Percentiles rank a stretch among this genome's conserved stretches.
phyloP scores from a whole-genome alignment of 2,329 filamentous ascomycete genomes.

The Aspergillus unguis region DNA sequence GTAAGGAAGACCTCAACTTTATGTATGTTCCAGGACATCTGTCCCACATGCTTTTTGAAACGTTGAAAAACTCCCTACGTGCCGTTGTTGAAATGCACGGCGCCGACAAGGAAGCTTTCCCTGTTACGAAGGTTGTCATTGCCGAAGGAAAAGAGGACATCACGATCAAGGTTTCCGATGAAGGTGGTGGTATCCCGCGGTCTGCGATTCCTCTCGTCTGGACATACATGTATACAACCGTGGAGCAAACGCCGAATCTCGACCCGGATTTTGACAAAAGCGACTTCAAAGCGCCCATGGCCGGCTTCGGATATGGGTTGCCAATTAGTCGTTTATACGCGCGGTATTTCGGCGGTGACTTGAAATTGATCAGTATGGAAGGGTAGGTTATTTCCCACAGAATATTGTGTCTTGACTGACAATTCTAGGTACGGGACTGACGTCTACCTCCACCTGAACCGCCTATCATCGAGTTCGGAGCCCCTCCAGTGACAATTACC shows the following conservation, averaged over 20 bases:
- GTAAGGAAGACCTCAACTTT: conserved; percentile 89
- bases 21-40: conserved; percentile 99
- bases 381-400: conserved; percentile 58
- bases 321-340: conserved; percentile 94
- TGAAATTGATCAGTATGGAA: conserved; percentile 99
- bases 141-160: conserved; percentile 98
- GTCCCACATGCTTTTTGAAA: conserved; percentile 99
- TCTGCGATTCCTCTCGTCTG: conserved; percentile 95
- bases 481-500: conserved; percentile 89
- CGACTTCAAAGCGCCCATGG: conserved; percentile 99
- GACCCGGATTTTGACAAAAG: conserved; percentile 98
- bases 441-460: conserved; percentile 96
- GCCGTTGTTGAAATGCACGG: conserved; percentile 95
- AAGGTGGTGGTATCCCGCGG: conserved; percentile 91
- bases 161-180: conserved; percentile 96
- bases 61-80: conserved; percentile 94
- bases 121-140: conserved; percentile 94
- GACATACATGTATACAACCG: conserved; percentile 99
- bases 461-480: conserved; percentile 90
- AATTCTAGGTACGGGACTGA: conserved; percentile 83
- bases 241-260: conserved; percentile 88
- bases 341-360: conserved; percentile 92
- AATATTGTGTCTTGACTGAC: conserved; percentile 12
- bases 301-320: conserved; percentile 95
- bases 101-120: conserved; percentile 92